phyloP scores from a whole-genome alignment of 2,329 filamentous ascomycete genomes.

The Xylariaceae sp. region DNA sequence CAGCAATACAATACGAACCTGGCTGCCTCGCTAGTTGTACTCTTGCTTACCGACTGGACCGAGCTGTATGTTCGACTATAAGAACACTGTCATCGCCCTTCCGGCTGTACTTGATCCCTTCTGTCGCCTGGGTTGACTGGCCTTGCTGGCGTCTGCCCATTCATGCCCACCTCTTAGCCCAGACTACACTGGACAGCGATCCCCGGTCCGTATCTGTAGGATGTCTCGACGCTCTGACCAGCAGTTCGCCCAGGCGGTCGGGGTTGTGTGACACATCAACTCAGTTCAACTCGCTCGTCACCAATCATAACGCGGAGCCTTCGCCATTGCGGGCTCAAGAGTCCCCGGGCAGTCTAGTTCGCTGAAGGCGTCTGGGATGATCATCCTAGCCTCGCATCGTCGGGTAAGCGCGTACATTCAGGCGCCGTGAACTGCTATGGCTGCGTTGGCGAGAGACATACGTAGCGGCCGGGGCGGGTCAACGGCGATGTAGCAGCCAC shows the following conservation, averaged over 20 bases:
- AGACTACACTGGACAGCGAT: constrained; percentile 1
- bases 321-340: constrained; percentile 6
- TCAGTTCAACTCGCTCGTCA: background rate
- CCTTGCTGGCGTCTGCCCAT: too few relatives aligned
- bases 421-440: constrained; percentile 33
- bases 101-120: too few relatives aligned
- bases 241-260: constrained; percentile 42
- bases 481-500: constrained; percentile 24
- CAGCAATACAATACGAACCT: too few relatives aligned
- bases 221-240: constrained; percentile 42
- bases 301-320: constrained; percentile 12
- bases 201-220: constrained; percentile 8
- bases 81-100: too few relatives aligned
- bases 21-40: too few relatives aligned
- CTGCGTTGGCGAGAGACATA: constrained; percentile 27
- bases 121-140: constrained; percentile 12
- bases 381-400: background rate
- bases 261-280: constrained; percentile 38
- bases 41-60: too few relatives aligned
- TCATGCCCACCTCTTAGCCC: constrained; percentile 13
- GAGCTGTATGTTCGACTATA: too few relatives aligned
- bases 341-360: constrained; percentile 7
- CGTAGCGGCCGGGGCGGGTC: background rate
- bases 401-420: constrained; percentile 8
- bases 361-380: constrained; percentile 5